Conservation (phyloP, 768 basidiomycete species). For the Steccherinum ochraceum region DNA sequence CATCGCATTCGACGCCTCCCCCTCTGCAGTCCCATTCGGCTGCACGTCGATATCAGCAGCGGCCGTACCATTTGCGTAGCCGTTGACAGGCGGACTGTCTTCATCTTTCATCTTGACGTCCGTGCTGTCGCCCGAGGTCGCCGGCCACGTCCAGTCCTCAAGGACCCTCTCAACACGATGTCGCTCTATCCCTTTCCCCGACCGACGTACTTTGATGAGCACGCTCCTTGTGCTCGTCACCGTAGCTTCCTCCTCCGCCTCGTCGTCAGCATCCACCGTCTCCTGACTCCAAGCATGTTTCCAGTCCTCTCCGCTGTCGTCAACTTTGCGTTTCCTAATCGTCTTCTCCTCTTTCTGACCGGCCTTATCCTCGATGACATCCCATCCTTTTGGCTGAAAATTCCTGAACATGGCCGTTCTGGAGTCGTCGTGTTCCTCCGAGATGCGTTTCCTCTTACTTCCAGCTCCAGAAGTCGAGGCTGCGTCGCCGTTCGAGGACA, state of each 20-base stretch:
- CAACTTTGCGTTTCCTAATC: slow-evolving; percentile 29
- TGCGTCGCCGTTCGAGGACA: slow-evolving; percentile 25
- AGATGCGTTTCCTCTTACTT: slow-evolving; percentile 22
- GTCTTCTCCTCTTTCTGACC: slow-evolving; percentile 37
- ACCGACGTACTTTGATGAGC: slow-evolving; percentile 53
- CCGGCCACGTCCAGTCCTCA: slow-evolving; percentile 62
- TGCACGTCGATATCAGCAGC: not conserved
- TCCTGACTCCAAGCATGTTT: slow-evolving; percentile 24
- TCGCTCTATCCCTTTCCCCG: slow-evolving; percentile 52
- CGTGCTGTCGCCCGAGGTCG: not conserved
- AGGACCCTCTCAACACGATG: slow-evolving; percentile 64
- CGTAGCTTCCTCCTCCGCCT: slow-evolving; percentile 23
- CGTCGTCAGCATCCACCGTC: slow-evolving; percentile 18
- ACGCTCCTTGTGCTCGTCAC: slow-evolving; percentile 43
- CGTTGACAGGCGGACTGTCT: not conserved
- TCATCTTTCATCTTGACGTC: not conserved
- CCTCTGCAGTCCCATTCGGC: not conserved
- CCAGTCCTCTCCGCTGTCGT: slow-evolving; percentile 33
- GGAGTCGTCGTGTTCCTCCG: slow-evolving; percentile 11
- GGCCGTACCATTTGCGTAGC: not conserved
- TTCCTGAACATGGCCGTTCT: slow-evolving; percentile 42
- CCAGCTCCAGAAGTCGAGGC: slow-evolving; percentile 16
- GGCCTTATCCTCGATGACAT: slow-evolving; percentile 37
- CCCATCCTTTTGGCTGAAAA: slow-evolving; percentile 68
- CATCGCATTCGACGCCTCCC: too few relatives aligned